Evolutionary conservation across 148 eudicot genomes (phyloP).

Genomic region (Rhododendron ferrugineum): DNA sequence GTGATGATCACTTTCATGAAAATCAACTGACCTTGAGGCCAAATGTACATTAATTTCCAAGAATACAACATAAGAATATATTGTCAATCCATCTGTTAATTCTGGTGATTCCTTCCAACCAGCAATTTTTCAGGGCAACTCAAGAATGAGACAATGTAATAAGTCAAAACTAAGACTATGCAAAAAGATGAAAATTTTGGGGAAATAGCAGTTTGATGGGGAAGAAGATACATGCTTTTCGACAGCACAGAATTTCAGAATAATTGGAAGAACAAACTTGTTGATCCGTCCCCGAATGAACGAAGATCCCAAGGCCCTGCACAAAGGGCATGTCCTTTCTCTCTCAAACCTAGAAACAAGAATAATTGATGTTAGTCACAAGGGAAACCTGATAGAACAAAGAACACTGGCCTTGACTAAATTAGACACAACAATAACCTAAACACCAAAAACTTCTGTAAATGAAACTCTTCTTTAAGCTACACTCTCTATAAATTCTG

Average conservation of each 20-base stretch:
- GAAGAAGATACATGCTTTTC: not conserved
- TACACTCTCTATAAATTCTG: too few species aligned
- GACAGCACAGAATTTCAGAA: too few species aligned
- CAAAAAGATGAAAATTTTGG: not conserved
- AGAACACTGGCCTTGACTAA: not conserved
- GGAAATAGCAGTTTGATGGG: not conserved
- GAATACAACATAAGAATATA: constrained; percentile 1
- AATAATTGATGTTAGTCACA: too few species aligned
- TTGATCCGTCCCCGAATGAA: too few species aligned
- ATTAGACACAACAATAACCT: too few species aligned
- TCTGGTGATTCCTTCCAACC: not conserved
- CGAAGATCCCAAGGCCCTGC: too few species aligned
- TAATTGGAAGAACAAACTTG: too few species aligned
- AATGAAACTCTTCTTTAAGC: too few species aligned
- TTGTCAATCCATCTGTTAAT: not conserved
- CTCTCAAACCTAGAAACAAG: too few species aligned
- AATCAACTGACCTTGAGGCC: not conserved
- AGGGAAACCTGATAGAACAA: not conserved
- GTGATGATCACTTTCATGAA: not conserved
- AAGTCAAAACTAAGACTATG: not conserved
- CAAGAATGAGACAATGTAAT: not conserved
- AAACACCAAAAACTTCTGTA: too few species aligned
- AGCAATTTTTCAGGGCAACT: not conserved
- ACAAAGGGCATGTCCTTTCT: too few species aligned
- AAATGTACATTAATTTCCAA: not conserved